phyloP scores from a whole-genome alignment of 2,329 filamentous ascomycete species.

The Lithohypha guttulata region DNA sequence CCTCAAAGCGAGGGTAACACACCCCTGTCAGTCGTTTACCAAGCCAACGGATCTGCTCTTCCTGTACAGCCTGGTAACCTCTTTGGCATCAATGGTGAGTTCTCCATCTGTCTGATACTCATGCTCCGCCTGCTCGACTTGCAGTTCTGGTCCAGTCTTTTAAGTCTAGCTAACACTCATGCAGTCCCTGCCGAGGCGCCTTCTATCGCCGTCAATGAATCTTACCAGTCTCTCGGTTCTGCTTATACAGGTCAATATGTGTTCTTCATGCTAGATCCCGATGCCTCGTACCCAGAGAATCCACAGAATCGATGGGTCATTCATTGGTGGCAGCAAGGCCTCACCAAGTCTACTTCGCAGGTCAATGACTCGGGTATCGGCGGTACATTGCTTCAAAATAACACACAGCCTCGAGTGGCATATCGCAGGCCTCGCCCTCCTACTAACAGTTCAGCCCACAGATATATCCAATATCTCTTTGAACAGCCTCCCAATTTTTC shows the following conservation, averaged over 20 bases:
- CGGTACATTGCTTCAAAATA: constrained; percentile 14
- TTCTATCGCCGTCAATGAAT: constrained; percentile 14
- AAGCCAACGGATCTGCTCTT: constrained; percentile 12
- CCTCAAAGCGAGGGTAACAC: constrained; percentile 15
- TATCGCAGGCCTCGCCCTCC: constrained; percentile 15
- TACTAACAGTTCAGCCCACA: constrained; percentile 19
- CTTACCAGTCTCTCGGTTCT: constrained; percentile 12
- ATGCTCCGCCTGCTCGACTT: too few relatives aligned
- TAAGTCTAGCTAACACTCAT: constrained; percentile 1
- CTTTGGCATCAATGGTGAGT: constrained; percentile 15
- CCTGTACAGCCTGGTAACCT: constrained; percentile 13
- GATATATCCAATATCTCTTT: constrained; percentile 19
- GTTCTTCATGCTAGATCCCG: constrained; percentile 20
- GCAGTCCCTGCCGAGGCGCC: constrained; percentile 14
- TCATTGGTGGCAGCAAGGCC: constrained; percentile 18
- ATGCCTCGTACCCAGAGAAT: constrained; percentile 16
- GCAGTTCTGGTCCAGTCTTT: background rate
- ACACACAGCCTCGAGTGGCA: constrained; percentile 11
- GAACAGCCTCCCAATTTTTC: constrained; percentile 17
- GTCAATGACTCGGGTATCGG: constrained; percentile 9
- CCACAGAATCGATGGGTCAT: constrained; percentile 14
- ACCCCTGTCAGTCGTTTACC: constrained; percentile 12
- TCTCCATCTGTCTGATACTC: too few relatives aligned
- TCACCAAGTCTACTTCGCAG: constrained; percentile 9
- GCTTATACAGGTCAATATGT: constrained; percentile 17